Evolutionary conservation across 2,329 filamentous ascomycete genomes (phyloP), one percentile per base, ranked within the genome.

Genomic region (Monosporascus sp.): DNA sequence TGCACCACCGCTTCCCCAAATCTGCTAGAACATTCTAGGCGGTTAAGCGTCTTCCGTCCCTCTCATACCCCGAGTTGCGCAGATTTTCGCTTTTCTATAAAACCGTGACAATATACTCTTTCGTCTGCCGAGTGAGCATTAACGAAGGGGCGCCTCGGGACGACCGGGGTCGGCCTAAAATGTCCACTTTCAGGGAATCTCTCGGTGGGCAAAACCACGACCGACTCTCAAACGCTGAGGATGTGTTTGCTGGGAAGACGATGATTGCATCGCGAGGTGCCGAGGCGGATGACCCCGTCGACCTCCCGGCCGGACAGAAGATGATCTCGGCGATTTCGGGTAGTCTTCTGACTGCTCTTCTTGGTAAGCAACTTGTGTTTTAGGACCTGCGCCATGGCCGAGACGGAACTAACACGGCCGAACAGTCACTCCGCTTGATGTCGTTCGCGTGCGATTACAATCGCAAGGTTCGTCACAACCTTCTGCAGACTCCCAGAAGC

Each of bases 321-420:
- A 99, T 99, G 94, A 71, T 96, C 52, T 96, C 93, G 53, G 94
- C 94, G 49, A 89, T 93, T 60, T 87, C 88, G 52, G 94, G 94
- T 55, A 97, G 92, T 72, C 74, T 99, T 53, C 71, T 97, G 58
- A 97, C 93, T 8, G 94, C 91, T 20, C 72, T 97, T 26, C 80
- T 97, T 43, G 90, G 92, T 96, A 79, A 60, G 82, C 68, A 54
- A 53, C 38, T 41, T 49, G 20, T 37, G 24, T 44, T 14, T 35
- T 35, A 5, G 31, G 31, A 14, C 31, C 31, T 35, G 31, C 31
- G 31, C 31, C 31, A 14, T 35, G 31, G 31, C 31, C 9, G n/a
- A 16, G 26, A 37, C 37, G 49, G 19, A n/a, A 51, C 50, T 55
- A 53, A 22, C 9, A 20, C 16, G n/a, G 7, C 48, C 41, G 16